Evolutionary conservation across 176 grass and related monocot genomes (phyloP), one percentile per base, ranked within the genome.

Genomic region (Hordeum marinum): DNA sequence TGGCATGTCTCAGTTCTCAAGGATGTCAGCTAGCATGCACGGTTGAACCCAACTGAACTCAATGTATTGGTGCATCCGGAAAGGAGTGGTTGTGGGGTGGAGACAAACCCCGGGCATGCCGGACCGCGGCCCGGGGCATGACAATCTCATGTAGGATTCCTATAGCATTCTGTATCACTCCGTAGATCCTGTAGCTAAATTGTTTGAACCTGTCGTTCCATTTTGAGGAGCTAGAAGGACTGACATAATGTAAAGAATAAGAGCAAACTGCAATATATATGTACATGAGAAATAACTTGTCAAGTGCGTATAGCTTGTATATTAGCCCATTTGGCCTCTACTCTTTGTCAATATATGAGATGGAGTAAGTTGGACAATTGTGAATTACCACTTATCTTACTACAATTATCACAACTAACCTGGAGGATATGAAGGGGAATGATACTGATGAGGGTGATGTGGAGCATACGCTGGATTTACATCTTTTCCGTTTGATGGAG

Each of bases 391-490:
- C 41, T 17, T 48, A 15, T 75, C 25, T 75, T 50, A 42, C 71
- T 75, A 75, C 27, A 75, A 75, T 10, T 31, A 75, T 20, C 25
- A 75, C 24, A 20, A 65, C 77, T 75, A 86, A 98, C 93, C 93
- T 85, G 72, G 88, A 90, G 79, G 50, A 76, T 89, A 85, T 9
- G 83, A 58, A 64, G 86, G 75, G 0, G 77, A 58, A 85, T 84
- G 80, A 54, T 86, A 82, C 60, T 81, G 72, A 69, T 63, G 63
- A 25, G 57, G 63, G 74, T 83, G 87, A 32, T 20, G 73, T 70
- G 90, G 90, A 89, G 90, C 83, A 86, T 90, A 70, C 69, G 80
- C 83, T 73, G 85, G 88, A 67, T 74, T 76, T 78, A 83, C 80
- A 75, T 58, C 55, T 41, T 64, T 89, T 89, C 91, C 82, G 66